Percentiles rank a stretch among this genome's conserved stretches.
Conservation (phyloP, 2,329 filamentous ascomycete species). For the Ceratocystis ficicola region DNA sequence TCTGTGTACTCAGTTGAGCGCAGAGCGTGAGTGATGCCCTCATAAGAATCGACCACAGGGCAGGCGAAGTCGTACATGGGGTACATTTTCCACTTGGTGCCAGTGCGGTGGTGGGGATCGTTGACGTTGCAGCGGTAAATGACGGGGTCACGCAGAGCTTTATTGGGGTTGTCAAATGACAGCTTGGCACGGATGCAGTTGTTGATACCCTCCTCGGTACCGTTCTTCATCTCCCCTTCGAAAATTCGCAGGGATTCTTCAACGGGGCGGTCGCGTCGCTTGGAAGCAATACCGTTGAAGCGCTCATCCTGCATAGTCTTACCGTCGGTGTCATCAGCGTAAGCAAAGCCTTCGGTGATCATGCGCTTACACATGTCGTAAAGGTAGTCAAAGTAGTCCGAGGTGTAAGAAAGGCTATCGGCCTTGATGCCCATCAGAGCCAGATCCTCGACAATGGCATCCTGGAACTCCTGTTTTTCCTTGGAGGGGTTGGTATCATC, state of each 20-base stretch:
- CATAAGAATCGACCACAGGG: constrained; percentile 66
- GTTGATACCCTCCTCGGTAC: constrained; percentile 61
- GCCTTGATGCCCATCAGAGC: constrained; percentile 84
- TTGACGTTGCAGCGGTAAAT: constrained; percentile 84
- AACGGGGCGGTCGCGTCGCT: constrained; percentile 61
- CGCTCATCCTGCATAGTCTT: constrained; percentile 79
- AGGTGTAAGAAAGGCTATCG: constrained; percentile 77
- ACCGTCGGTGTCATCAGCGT: constrained; percentile 86
- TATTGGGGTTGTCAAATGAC: constrained; percentile 82
- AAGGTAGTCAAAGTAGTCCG: constrained; percentile 87
- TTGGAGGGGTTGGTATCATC: constrained; percentile 97
- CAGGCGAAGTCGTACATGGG: constrained; percentile 81
- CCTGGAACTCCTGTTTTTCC: constrained; percentile 93
- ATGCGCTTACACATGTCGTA: constrained; percentile 75
- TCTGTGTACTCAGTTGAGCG: constrained; percentile 81
- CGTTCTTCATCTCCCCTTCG: constrained; percentile 85
- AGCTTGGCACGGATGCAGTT: constrained; percentile 96
- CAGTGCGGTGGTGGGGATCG: constrained; percentile 62
- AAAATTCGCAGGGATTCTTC: constrained; percentile 81
- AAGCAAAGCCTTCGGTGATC: constrained; percentile 77
- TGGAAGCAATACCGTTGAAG: constrained; percentile 70
- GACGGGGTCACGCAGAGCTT: constrained; percentile 89
- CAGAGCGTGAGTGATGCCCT: constrained; percentile 73
- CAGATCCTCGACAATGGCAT: constrained; percentile 85
- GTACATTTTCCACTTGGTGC: constrained; percentile 71